Base-by-base conservation (phyloP, 345 rosid species). In the Garcia nutans region DNA sequence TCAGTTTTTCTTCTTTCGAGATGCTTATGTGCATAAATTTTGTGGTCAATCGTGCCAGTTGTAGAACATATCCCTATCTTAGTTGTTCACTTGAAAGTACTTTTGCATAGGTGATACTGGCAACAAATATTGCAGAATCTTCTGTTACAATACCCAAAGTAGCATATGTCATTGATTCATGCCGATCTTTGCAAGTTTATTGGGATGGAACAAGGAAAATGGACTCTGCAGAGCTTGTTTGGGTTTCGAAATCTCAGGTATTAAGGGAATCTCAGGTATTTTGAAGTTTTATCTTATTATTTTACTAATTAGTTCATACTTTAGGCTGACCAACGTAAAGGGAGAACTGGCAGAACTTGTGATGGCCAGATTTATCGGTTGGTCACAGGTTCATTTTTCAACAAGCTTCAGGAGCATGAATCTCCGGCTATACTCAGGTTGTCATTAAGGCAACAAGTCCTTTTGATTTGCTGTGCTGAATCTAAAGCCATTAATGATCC, bases 161-260 rank as follows among this genome's bases (percentile, higher is more conserved):
- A 67, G 98, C 97, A 62, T 91, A 82, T 79, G 92, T 94, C 81
- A 90, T 94, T 79, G 98, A 94, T 82, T 91, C 97, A 45, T 92
- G 98, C 79, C 90, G 97, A 66, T 94, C 98, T 78, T 86, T 94
- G 80, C 92, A 92, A 90, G 93, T 94, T 50, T 90, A 84, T 81
- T 94, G 98, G 98, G 94, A 92, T 60, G n/a, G 49, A 72, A 74
- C 63, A 54, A 80, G 87, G 71, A 88, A 86, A 87, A 85, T 71
- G 59, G 97, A 94, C 74, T 79, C 90, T 77, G 81, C 91, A 20
- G 83, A 91, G 85, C 95, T 92, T 81, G 89, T 86, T 75, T 91
- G 99, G 99, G 86, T 91, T 78, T 94, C 99, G 72, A 89, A 86
- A 78, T 92, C 99, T 85, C 99, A 92, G 97, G 97, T 94, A 90